Base-by-base conservation (phyloP, 805 yeast genomes). In the Candida ulmi region DNA sequence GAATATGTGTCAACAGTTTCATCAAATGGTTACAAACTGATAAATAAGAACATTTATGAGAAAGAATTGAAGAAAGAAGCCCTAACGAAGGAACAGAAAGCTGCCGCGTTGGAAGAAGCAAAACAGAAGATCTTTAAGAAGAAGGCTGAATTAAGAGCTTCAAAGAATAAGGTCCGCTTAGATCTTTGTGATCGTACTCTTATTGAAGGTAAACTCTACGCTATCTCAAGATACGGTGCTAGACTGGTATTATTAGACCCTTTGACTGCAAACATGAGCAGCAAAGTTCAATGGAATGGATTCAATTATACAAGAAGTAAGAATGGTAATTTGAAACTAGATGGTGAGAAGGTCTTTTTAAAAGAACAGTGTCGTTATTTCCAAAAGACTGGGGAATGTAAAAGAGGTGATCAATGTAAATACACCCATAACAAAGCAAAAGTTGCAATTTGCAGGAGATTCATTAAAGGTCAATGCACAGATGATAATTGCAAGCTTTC, bases 401-500 rank as follows among this genome's bases (percentile, higher is more conserved):
- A 62, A 36, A 71, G 73, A 45, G 77, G 76, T 16, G 52, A 62
- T 17, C 42, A 53, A 5, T 85, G 93, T 55, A 63, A 62, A 18
- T 80, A 69, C 50, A 52, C 55, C 5, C 93, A 84, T 53, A 71
- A 72, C 35, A 58, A 64, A 17, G 45, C 61, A 5, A 77, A 69
- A 34, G 65, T 78, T 17, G 70, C 80, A 6, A 55, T 83, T 5
- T 85, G 95, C 55, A 68, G 69, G 18, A 61, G 65, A 11, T 70
- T 56, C 38, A 60, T 78, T 33, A 60, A 61, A 29, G 75, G 72
- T 4, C 57, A 58, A 25, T 84, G 93, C 52, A 41, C 46, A 18
- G 24, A 26, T 4, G 63, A 64, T 23, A 57, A 67, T 16, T 85
- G 95, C 52, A 57, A 61, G 5, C 56, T 78, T 18, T 73, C 79